Evolutionary conservation across 2,329 filamentous ascomycete genomes (phyloP).

Genomic region (Beauveria asiatica): DNA sequence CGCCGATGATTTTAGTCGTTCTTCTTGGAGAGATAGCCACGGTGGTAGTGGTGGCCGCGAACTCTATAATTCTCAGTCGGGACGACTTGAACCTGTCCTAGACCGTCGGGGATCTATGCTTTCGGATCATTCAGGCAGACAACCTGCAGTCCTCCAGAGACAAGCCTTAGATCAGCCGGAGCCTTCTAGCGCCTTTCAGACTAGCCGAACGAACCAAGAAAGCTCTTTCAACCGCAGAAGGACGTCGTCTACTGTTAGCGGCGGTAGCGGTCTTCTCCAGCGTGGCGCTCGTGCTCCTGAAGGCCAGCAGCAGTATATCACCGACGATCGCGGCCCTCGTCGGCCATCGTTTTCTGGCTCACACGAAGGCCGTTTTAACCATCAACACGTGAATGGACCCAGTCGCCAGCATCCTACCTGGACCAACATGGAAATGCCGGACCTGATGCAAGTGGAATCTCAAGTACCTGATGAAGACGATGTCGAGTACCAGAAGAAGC

Average conservation of each 20-base stretch:
- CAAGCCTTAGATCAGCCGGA: conserved; percentile 61
- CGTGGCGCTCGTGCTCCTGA: conserved; percentile 41
- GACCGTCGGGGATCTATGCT: conserved; percentile 66
- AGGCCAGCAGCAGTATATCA: conserved; percentile 25
- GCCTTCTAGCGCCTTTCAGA: conserved; percentile 80
- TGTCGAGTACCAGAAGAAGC: conserved; percentile 55
- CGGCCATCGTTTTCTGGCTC: conserved; percentile 42
- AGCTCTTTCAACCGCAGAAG: conserved; percentile 65
- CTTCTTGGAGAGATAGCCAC: conserved; percentile 67
- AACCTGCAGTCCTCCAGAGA: conserved; percentile 73
- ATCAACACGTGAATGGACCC: conserved; percentile 20
- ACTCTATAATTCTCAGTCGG: conserved; percentile 90
- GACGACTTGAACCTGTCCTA: conserved; percentile 79
- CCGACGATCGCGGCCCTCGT: conserved; percentile 35
- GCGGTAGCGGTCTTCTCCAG: conserved; percentile 65
- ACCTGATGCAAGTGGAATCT: conserved; percentile 15
- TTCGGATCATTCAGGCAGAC: conserved; percentile 57
- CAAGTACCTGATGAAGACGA: conserved; percentile 34
- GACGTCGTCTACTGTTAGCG: conserved; percentile 86
- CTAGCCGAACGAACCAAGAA: conserved; percentile 58
- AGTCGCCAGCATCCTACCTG: conserved; percentile 20
- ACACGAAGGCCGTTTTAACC: conserved; percentile 44
- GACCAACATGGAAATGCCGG: conserved; percentile 19
- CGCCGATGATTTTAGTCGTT: conserved; percentile 84
- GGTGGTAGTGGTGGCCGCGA: conserved; percentile 55